These are phyloP conservation scores for Aspergillus baeticus DNA, from an alignment of 495 filamentous ascomycete species.

Conservation along the genomic window DNA sequence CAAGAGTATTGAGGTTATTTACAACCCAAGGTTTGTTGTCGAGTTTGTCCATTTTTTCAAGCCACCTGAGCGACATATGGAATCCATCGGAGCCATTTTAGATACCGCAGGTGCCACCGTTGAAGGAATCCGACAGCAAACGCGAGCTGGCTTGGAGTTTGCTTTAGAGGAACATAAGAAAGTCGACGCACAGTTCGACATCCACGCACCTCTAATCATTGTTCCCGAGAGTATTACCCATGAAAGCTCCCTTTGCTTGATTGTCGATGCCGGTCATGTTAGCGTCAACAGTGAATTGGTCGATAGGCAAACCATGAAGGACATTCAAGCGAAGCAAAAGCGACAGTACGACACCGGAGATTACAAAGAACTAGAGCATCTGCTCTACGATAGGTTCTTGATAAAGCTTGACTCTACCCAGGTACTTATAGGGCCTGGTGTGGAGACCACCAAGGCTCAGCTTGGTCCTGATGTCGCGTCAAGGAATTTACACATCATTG, in stretches of 20 bases:
- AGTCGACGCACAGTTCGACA: slow-evolving; percentile 90
- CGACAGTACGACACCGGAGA: slow-evolving; percentile 87
- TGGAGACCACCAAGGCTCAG: slow-evolving; percentile 86
- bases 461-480: slow-evolving; percentile 65
- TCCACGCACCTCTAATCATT: slow-evolving; percentile 94
- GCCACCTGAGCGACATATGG: slow-evolving; percentile 95
- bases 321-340: slow-evolving; percentile 87
- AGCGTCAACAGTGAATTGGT: slow-evolving; percentile 92
- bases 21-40: slow-evolving; percentile 89
- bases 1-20: slow-evolving; percentile 94
- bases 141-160: slow-evolving; percentile 91
- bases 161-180: slow-evolving; percentile 97
- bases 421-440: slow-evolving; percentile 90
- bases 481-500: slow-evolving; percentile 84
- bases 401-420: slow-evolving; percentile 93
- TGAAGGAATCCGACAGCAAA: slow-evolving; percentile 90
- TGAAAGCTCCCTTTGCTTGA: slow-evolving; percentile 78
- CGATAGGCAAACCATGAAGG: slow-evolving; percentile 80
- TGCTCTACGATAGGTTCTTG: slow-evolving; percentile 95
- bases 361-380: slow-evolving; percentile 75
- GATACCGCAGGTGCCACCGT: slow-evolving; percentile 94
- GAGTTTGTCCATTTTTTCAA: slow-evolving; percentile 92
- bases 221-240: slow-evolving; percentile 88
- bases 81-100: slow-evolving; percentile 90
- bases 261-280: slow-evolving; percentile 93